Base-by-base conservation (phyloP, 2,329 filamentous ascomycete genomes). In the Trichoderma breve region DNA sequence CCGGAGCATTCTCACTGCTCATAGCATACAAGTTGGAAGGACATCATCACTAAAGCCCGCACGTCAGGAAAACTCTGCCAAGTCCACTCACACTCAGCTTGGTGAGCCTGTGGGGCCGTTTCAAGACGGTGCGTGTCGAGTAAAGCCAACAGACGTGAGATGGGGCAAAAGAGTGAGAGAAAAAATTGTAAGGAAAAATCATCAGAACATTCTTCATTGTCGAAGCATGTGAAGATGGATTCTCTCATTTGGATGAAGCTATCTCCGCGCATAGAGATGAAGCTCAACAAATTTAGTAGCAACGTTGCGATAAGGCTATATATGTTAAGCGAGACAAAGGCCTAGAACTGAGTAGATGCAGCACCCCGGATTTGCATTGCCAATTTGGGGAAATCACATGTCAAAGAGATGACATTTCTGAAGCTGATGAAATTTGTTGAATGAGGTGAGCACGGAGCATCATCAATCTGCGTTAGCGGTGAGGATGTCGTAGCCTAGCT, bases 41-140 rank as follows among this genome's bases (percentile, higher is more conserved):
- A 32, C 26, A 61, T 14, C 32, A 14, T 62, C n/a, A n/a, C 18
- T 32, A 64, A 64, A 64, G 21, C 24, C 39, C 61, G 64, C 64
- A 67, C 51, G 64, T 53, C 14, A 21, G 34, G 51, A 69, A 69
- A 26, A 43, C 21, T 39, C 34, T 47, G 11, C 43, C 28, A 47
- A 69, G 36, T 39, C 65, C 65, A 69, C 65, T 60, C 55, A 67
- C 64, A 69, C 51, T 26, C 51, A 68, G 34, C 26, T 34, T 68
- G 63, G 53, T 67, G 64, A 67, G 30, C 24, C 55, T 26, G 65
- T 69, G 65, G 65, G 65, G n/a, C 55, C 24, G n/a, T 69, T 34
- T 58, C n/a, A 6, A 69, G 21, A 21, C 55, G 18, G 36, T 32
- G 26, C 28, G 65, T 36, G 6, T 61, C 65, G n/a, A 47, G 53